Evolutionary conservation across 2,329 filamentous ascomycete genomes (phyloP).

Genomic region (Fusarium oxysporum): DNA sequence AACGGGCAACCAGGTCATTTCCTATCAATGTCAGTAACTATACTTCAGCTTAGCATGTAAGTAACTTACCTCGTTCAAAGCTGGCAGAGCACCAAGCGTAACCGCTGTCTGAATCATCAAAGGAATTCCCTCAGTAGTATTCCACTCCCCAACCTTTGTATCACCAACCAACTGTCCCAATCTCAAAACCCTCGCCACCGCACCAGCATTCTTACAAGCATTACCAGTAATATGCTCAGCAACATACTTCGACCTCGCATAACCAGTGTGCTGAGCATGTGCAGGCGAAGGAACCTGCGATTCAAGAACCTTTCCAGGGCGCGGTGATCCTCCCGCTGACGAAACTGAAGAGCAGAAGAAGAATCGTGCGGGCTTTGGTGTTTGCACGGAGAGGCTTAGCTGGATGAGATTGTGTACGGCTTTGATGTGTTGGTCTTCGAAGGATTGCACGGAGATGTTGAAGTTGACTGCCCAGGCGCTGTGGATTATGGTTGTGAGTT

Average conservation of each 20-base stretch:
- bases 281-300: constrained; percentile 46
- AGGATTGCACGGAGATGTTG: constrained; percentile 61
- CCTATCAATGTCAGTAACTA: constrained; percentile 5
- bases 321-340: constrained; percentile 47
- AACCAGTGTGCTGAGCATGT: constrained; percentile 58
- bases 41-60: too few species aligned
- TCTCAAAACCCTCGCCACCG: constrained; percentile 53
- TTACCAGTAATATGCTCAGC: constrained; percentile 53
- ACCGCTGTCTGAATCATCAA: constrained; percentile 62
- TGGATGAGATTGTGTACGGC: constrained; percentile 59
- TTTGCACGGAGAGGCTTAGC: constrained; percentile 46
- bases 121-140: constrained; percentile 63
- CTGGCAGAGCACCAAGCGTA: constrained; percentile 60
- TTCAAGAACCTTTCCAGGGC: constrained; percentile 52
- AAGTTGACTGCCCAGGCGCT: constrained; percentile 68
- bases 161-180: constrained; percentile 65
- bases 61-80: constrained; percentile 52
- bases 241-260: constrained; percentile 56
- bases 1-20: constrained; percentile 42
- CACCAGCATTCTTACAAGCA: constrained; percentile 46
- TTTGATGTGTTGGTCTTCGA: constrained; percentile 61
- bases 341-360: constrained; percentile 64
- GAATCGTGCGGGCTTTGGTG: constrained; percentile 46
- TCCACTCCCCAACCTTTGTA: constrained; percentile 61
- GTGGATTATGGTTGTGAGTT: constrained; percentile 60